Evolutionary conservation across 345 rosid genomes (phyloP).

Genomic region (Mangifera indica): DNA sequence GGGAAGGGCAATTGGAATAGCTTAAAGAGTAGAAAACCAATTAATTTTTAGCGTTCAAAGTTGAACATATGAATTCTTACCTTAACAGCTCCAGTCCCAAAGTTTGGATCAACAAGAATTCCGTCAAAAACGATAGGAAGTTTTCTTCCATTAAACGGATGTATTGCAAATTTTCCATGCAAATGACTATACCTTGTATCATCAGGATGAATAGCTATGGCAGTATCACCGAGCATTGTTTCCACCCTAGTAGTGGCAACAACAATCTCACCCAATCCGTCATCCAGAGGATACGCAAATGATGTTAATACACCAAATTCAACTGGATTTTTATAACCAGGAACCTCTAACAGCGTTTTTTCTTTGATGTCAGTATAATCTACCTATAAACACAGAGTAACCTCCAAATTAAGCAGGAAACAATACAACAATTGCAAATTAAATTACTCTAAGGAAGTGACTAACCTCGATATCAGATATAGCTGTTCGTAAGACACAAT

Average conservation of each 20-base stretch:
- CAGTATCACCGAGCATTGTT: constrained; percentile 97
- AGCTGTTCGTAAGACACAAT: constrained; percentile 77
- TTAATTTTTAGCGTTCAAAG: constrained; percentile 14
- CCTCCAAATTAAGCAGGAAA: constrained; percentile 23
- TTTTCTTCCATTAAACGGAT: constrained; percentile 90
- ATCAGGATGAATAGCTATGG: constrained; percentile 90
- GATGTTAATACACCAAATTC: constrained; percentile 92
- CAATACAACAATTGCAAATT: constrained; percentile 14
- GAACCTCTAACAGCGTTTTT: constrained; percentile 57
- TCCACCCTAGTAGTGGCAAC: constrained; percentile 98
- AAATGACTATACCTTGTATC: constrained; percentile 79
- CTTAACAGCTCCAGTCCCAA: constrained; percentile 99
- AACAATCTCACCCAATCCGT: constrained; percentile 76
- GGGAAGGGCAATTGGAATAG: constrained; percentile 1
- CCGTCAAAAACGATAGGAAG: constrained; percentile 78
- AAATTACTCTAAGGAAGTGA: constrained; percentile 16
- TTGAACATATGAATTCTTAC: constrained; percentile 31
- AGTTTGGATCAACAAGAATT: constrained; percentile 75
- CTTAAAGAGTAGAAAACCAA: neutral
- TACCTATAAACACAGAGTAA: constrained; percentile 54
- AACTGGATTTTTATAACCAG: constrained; percentile 80
- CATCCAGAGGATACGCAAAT: constrained; percentile 88
- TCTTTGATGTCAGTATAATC: constrained; percentile 76
- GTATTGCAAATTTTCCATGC: constrained; percentile 83
- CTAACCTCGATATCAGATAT: constrained; percentile 89